A percentile compares a stretch with the other conserved stretches of the same genome.
Conservation (phyloP, 305 asterid genomes). For the Fraxinus dipetala region DNA sequence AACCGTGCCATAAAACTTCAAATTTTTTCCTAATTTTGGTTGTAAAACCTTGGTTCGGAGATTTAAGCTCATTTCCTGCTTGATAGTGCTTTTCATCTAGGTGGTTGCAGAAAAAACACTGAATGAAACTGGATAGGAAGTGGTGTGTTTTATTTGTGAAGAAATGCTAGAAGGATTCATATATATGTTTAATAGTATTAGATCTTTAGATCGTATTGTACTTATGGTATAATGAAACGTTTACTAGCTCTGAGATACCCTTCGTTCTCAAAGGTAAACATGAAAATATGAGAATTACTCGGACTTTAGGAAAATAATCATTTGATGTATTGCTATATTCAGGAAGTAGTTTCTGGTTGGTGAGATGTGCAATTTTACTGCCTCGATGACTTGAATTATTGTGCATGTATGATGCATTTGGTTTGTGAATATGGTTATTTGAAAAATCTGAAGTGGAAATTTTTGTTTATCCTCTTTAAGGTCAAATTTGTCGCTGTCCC, state of each 20-base stretch:
- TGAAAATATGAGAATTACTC: neutral
- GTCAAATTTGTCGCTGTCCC: constrained; percentile 78
- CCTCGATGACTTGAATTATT: neutral
- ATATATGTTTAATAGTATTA: neutral
- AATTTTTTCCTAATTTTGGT: neutral
- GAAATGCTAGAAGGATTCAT: neutral
- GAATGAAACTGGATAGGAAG: neutral
- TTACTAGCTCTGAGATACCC: neutral
- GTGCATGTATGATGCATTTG: neutral
- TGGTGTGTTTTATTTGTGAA: neutral
- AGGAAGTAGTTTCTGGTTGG: neutral
- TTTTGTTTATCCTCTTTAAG: constrained; percentile 28
- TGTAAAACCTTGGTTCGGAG: neutral
- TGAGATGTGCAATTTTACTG: neutral
- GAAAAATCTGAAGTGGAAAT: neutral
- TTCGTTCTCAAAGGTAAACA: neutral
- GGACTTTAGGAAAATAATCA: neutral
- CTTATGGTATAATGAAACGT: neutral
- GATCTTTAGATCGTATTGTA: neutral
- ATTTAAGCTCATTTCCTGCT: neutral
- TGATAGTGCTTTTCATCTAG: neutral
- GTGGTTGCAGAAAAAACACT: neutral
- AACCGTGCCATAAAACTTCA: neutral
- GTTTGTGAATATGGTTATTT: neutral
- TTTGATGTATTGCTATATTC: neutral